Evolutionary conservation across 257 asterid genomes (phyloP), one percentile per base, ranked within the genome.

Genomic region (Nicotiana sylvestris): DNA sequence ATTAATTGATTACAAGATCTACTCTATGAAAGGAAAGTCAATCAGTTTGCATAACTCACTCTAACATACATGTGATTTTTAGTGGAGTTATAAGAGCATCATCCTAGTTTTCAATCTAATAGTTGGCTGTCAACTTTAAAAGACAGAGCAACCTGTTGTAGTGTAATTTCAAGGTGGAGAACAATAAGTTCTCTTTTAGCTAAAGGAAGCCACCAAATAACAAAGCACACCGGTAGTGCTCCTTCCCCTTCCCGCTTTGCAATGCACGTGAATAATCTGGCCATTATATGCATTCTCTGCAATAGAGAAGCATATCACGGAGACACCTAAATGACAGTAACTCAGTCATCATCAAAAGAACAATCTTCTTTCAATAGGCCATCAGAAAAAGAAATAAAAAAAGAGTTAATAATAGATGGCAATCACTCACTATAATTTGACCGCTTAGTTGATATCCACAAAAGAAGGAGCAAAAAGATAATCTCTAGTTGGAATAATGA

Each of bases 241-340:
- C 88, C 98, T 86, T 88, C 98, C 98, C 61, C 98, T 90, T 37
- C 98, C 98, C 8, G 97, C 98, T 91, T 94, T 92, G 87, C 97
- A 92, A 88, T 94, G 97, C 49, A 94, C 98, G 69, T 94, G 91
- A 0, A 96, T 94, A 72, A 92, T 90, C 65, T 78, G 91, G 25
- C 96, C 95, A 82, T 56, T 65, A 78, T 79, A 87, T 82, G 93
- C 89, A 61, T 92, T 92, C 86, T 91, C 97, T 92, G 86, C 82
- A 87, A 80, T 66, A 84, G 76, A 51, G 77, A 85, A 30, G 30
- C 3, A 81, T 55, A 57, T 32, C 80, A 15, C 6, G 67, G 3
- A 35, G 2, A 25, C 56, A 66, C 43, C 46, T 37, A 37, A 37
- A 37, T 37, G 46, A 37, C 2, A 6, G 46, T 6, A 37, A 37